Evolutionary conservation across 257 asterid species (phyloP).

Genomic region (Jasminum sambac): DNA sequence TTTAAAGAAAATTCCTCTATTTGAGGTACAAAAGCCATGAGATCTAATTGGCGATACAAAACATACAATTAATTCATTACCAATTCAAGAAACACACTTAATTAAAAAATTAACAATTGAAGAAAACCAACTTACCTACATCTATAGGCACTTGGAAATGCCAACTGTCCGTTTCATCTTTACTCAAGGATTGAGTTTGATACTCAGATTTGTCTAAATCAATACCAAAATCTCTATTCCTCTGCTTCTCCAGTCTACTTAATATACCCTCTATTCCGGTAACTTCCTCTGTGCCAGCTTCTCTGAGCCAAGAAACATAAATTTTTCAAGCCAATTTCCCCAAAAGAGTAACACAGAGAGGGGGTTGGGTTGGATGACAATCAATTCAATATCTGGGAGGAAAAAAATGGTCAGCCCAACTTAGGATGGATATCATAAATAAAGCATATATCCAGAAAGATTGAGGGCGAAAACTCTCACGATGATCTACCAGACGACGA

Average conservation of each 20-base stretch:
- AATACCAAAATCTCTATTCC: slow-evolving; percentile 54
- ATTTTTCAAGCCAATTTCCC: not conserved
- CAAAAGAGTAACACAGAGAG: slow-evolving; percentile 3
- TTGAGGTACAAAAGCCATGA: slow-evolving; percentile 3
- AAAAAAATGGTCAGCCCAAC: not conserved
- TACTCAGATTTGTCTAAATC: slow-evolving; percentile 36
- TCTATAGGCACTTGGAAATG: slow-evolving; percentile 31
- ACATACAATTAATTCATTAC: not conserved
- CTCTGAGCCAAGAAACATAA: slow-evolving; percentile 47
- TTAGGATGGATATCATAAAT: not conserved
- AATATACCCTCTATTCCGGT: slow-evolving; percentile 73
- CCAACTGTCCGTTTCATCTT: slow-evolving; percentile 29
- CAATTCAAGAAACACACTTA: not conserved
- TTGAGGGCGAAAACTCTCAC: slow-evolving; percentile 50
- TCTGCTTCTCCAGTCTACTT: slow-evolving; percentile 76
- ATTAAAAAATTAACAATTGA: not conserved
- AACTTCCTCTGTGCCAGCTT: slow-evolving; percentile 47
- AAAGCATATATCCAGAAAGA: slow-evolving; percentile 15
- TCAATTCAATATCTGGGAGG: too few relatives aligned
- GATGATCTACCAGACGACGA: slow-evolving; percentile 44
- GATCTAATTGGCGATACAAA: slow-evolving; percentile 12
- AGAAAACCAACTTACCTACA: slow-evolving; percentile 36
- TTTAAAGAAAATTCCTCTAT: not conserved
- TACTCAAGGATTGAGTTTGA: slow-evolving; percentile 36
- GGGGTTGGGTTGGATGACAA: too few relatives aligned